Base-by-base conservation (phyloP, 805 yeast species). In the Cyberlindnera mycetangii region DNA sequence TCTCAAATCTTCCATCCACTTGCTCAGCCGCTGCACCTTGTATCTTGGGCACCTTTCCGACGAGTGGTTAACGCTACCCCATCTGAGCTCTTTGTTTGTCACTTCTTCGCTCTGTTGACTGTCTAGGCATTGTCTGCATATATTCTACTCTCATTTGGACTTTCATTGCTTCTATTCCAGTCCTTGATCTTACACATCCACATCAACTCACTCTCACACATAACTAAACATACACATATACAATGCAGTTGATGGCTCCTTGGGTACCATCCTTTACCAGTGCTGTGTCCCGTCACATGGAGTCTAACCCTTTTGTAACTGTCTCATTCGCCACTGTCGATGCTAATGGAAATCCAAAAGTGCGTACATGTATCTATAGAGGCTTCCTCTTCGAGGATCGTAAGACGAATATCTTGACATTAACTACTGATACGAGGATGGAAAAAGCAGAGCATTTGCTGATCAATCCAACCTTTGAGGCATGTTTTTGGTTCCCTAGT, bases 351-450 rank as follows among this genome's bases (percentile, higher is more conserved):
- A 61, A 65, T 10, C 95, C 96, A 3, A 73, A 71, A 41, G 83
- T 79, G 39, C 67, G 95, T 52, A 83, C 93, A 0, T 76, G 87
- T 48, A 78, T 86, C 5, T 78, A 70, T 52, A 72, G 95, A 39
- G 93, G 89, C 8, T 88, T 85, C 63, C 66, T 88, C 39, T 88
- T 87, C 59, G 72, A 78, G 56, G 87, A 85, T 58, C 74, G 73
- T 50, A 70, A 75, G 45, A 81, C 83, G 20, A 87, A 85, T 56
- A 77, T 84, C 11, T 61, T 87, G 41, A 73, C 86, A 1, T 79
- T 84, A 54, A 75, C 83, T 34, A 83, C 93, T 1, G 96, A 88
- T 62, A 71, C 72, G 56, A 69, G 96, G 62, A 79, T 83, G 70
- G 67, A 68, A 39, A 88, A 88, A 62, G 74, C 72, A 55, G 64